Conservation (phyloP, 805 yeast species). For the Diddensiella caesifluorescens region DNA sequence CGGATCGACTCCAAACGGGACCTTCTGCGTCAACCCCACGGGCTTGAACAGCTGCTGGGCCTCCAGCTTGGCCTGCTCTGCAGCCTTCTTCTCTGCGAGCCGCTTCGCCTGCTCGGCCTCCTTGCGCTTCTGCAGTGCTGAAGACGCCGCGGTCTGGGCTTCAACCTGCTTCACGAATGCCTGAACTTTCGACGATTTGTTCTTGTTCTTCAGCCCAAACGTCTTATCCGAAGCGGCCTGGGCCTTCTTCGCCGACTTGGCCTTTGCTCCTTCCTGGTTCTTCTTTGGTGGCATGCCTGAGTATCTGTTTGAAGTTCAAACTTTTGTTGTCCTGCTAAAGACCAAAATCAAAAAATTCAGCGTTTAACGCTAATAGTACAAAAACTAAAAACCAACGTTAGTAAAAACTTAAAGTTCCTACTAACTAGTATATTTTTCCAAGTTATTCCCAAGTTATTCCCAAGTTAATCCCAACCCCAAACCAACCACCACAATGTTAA, state of each 20-base stretch:
- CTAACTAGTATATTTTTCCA: too few relatives aligned
- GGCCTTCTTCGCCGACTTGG: constrained; percentile 48
- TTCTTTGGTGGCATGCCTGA: constrained; percentile 38
- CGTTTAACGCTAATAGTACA: too few relatives aligned
- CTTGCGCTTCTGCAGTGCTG: constrained; percentile 51
- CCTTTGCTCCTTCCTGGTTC: constrained; percentile 48
- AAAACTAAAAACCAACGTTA: too few relatives aligned
- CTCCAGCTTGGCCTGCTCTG: constrained; percentile 83
- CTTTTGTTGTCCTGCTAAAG: neutral
- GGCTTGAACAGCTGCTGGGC: constrained; percentile 72
- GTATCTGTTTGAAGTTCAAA: neutral
- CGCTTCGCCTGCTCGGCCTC: constrained; percentile 68
- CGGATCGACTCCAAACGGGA: constrained; percentile 97
- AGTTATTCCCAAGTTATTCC: too few relatives aligned
- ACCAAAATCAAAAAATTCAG: neutral
- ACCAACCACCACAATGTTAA: too few relatives aligned
- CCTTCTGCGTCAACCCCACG: constrained; percentile 67
- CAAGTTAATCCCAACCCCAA: too few relatives aligned
- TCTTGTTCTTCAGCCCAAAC: constrained; percentile 92
- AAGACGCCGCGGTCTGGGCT: constrained; percentile 50
- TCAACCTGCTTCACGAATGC: constrained; percentile 63
- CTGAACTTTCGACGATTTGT: constrained; percentile 89
- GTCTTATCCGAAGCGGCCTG: constrained; percentile 77
- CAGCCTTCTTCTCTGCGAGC: constrained; percentile 80
- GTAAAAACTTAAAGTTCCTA: too few relatives aligned